Conservation (phyloP, 129 eudicot genomes). For the Artemisia annua region DNA sequence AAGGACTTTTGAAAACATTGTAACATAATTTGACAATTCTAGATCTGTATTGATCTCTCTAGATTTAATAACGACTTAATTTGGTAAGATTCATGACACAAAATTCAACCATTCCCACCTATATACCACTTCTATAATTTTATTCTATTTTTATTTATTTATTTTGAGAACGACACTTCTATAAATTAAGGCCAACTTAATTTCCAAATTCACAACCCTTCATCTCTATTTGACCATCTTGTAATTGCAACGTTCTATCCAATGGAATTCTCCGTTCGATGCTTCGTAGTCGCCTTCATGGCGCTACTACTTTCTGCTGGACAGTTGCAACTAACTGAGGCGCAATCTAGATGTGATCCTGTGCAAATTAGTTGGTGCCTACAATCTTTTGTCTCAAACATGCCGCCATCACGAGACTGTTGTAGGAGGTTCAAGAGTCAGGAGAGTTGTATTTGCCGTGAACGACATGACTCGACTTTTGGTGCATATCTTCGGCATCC, state of each 20-base stretch:
- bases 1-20: no score
- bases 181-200: neutral
- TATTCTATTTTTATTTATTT: no score
- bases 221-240: neutral
- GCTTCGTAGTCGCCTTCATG: neutral
- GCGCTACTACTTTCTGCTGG: constrained; percentile 14
- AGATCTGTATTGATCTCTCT: neutral
- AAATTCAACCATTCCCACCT: neutral
- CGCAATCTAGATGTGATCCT: constrained; percentile 24
- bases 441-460: constrained; percentile 28
- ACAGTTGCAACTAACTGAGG: constrained; percentile 13
- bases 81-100: neutral
- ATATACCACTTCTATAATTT: neutral
- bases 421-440: constrained; percentile 24
- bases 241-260: neutral
- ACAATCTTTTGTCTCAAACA: constrained; percentile 28
- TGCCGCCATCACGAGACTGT: constrained; percentile 24
- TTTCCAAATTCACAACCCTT: constrained; percentile 10
- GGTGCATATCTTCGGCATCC: constrained; percentile 31
- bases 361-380: constrained; percentile 36
- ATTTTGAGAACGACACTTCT: no score
- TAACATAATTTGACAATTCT: no score
- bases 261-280: constrained; percentile 18
- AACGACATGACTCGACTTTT: constrained; percentile 27
- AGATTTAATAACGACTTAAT: neutral